Evolutionary conservation across 2,329 filamentous ascomycete species (phyloP).

Genomic region (Xylaria sp.): DNA sequence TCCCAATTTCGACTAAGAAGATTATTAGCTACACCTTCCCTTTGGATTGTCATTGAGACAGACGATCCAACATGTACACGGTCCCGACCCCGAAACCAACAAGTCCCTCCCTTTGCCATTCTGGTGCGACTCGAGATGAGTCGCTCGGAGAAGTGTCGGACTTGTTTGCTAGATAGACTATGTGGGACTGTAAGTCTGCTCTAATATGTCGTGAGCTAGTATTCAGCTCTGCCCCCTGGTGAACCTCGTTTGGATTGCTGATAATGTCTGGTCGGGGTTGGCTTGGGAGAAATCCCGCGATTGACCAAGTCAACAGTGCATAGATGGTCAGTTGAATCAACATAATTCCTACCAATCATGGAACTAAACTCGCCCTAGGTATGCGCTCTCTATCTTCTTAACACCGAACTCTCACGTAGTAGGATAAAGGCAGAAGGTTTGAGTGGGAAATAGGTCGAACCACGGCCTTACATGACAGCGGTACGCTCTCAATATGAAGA

Average conservation of each 20-base stretch:
- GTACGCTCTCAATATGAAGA: neutral
- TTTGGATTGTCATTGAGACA: slow-evolving; percentile 20
- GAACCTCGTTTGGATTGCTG: neutral
- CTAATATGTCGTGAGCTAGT: slow-evolving; percentile 41
- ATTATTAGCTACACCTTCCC: slow-evolving; percentile 16
- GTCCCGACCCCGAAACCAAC: slow-evolving; percentile 47
- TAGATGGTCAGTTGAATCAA: neutral
- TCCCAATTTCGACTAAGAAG: slow-evolving; percentile 51
- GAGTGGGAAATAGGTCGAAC: neutral
- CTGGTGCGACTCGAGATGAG: slow-evolving; percentile 19
- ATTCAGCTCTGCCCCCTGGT: neutral
- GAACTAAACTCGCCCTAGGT: neutral
- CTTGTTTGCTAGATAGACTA: slow-evolving; percentile 36
- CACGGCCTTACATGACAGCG: neutral
- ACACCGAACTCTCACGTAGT: neutral
- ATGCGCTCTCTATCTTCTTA: neutral
- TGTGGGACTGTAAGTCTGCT: slow-evolving; percentile 40
- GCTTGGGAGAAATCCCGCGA: slow-evolving; percentile 9
- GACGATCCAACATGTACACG: slow-evolving; percentile 51
- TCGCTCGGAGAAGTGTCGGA: neutral
- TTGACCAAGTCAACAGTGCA: slow-evolving; percentile 1
- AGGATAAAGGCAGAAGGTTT: neutral
- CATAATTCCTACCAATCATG: neutral
- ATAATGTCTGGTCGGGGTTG: slow-evolving; percentile 10
- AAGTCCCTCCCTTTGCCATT: slow-evolving; percentile 42